Base-by-base conservation (phyloP, 768 basidiomycete species). In the Leccinum longicurvipes region DNA sequence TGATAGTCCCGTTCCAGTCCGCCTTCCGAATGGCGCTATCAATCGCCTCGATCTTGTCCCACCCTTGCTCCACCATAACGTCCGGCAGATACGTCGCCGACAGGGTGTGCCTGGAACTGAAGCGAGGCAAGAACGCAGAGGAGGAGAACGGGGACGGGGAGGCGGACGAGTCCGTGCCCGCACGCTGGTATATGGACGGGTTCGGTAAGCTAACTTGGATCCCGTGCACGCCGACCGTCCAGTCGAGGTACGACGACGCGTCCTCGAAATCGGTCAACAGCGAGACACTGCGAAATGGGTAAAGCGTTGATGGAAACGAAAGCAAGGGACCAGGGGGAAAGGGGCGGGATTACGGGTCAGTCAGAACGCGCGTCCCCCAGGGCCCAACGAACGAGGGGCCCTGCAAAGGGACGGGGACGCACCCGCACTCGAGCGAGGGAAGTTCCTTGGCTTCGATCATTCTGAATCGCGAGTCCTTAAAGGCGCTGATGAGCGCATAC, bases 1-100 rank as follows among this genome's bases (percentile, higher is more conserved):
- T n/a, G n/a, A n/a, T n/a, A n/a, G n/a, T n/a, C n/a, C n/a, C 92
- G 54, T 71, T 81, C 88, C 89, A 98, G 3, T 94, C 97, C 4
- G 95, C 91, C 73, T 99, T 99, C 59, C 84, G 82, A 60, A 98
- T 93, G 27, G 94, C 93, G 63, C 87, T 93, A 63, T 95, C 87
- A 36, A 99, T 74, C 7, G 96, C 87, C 71, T 97, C 90, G 55
- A 87, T 76, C 79, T 89, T 89, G 58, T 86, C 83, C 97, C 97
- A 99, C 7, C 92, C 94, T 72, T 98, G 96, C 34, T 93, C 91
- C 0, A 87, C 82, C 42, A 91, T 88, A 56, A 99, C 89, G 53
- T 98, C 87, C 5, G 97, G 97, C 11, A 99, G 80, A 73, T 95
- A 99, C 0, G 92, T 94, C 8, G 95, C 94, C 11, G 85, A 81